Conservation (phyloP, 352 stramenopile genomes). For the Phytopythium aichiense region DNA sequence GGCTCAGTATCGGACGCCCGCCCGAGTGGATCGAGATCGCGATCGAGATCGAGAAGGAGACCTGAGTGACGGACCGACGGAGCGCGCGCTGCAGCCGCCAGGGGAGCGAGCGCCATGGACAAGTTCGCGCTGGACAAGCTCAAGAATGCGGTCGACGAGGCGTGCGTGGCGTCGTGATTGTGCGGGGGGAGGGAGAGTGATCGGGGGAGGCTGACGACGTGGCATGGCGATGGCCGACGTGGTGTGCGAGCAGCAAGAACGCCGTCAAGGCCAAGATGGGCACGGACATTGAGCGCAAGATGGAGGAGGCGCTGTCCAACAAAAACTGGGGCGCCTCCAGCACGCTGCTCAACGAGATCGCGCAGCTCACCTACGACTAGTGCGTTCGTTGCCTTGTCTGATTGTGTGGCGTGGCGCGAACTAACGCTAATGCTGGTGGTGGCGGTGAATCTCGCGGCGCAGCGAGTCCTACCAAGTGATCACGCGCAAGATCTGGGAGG, state of each 20-base stretch:
- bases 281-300: slow-evolving; percentile 85
- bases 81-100: neutral
- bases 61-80: slow-evolving; percentile 4
- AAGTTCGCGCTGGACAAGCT: slow-evolving; percentile 82
- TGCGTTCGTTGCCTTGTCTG: slow-evolving; percentile 20
- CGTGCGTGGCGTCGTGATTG: slow-evolving; percentile 37
- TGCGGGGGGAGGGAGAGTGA: neutral
- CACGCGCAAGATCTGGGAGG: slow-evolving; percentile 95
- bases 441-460: neutral
- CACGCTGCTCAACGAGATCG: slow-evolving; percentile 97
- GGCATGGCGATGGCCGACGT: too few species aligned
- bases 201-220: too few species aligned
- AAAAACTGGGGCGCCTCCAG: slow-evolving; percentile 99
- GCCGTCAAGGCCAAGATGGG: slow-evolving; percentile 84
- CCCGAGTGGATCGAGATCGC: neutral
- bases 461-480: slow-evolving; percentile 88
- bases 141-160: slow-evolving; percentile 86
- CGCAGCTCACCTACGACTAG: slow-evolving; percentile 96
- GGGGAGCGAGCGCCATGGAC: slow-evolving; percentile 49
- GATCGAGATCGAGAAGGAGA: neutral
- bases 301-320: slow-evolving; percentile 96
- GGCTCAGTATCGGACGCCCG: neutral
- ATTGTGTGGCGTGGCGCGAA: neutral
- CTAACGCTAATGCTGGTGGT: slow-evolving; percentile 2
- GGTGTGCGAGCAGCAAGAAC: slow-evolving; percentile 53